Base-by-base conservation (phyloP, 1,139 yeast genomes). In the Protomyces inundatus region DNA sequence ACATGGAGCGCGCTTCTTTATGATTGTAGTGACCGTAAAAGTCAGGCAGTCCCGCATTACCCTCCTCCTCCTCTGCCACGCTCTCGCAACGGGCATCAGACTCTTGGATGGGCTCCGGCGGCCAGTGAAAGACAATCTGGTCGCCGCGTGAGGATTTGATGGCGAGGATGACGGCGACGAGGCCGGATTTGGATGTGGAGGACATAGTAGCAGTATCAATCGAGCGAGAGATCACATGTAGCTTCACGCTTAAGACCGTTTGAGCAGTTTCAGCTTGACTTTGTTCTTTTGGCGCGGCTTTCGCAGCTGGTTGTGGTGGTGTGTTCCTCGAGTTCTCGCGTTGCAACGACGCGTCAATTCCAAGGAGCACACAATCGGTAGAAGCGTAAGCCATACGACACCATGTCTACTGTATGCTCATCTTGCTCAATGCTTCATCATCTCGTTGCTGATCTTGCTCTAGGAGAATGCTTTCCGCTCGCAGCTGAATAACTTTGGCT, bases 121-220 rank as follows among this genome's bases (percentile, higher is more conserved):
- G 67, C 37, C 54, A 65, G 55, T 65, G 64, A 35, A 64, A 65
- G 48, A 65, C 67, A 32, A 65, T 52, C 35, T 50, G 48, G 33
- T 59, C 53, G 33, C 67, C 67, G 23, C 58, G 50, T 9, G 61
- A 60, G 4, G 66, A 59, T 36, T 66, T 64, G 50, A 53, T 61
- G 6, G 64, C 65, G n/a, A 66, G 54, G 34, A 66, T 51, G 40
- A 66, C 52, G 16, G 67, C 64, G n/a, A 64, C 55, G n/a, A 66
- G 53, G 16, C 57, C 55, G 32, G 50, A 46, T 34, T 45, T 23
- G 45, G 62, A 42, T n/a, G 14, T 12, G 5, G 42, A 39, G 42
- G 42, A 39, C 42, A 39, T 39, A 12, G 23, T 23, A 23, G 23
- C 23, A 23, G 23, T 23, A 23, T 23, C 1, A 1, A 23, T 23